phyloP scores from a whole-genome alignment of 2,329 filamentous ascomycete genomes.

The Cordyceps sp. region DNA sequence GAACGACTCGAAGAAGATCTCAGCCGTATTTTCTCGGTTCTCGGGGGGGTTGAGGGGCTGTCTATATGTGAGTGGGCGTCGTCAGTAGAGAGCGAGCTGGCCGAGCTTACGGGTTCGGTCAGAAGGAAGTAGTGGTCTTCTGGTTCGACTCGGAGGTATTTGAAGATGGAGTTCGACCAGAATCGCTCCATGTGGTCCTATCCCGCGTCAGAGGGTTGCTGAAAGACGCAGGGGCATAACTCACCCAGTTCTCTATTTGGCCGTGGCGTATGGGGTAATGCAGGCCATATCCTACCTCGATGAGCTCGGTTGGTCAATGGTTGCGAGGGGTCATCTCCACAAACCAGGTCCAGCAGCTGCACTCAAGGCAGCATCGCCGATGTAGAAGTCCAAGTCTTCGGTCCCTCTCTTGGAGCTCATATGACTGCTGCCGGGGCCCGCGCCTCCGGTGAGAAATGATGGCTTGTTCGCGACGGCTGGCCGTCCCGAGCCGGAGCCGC shows the following conservation, averaged over 20 bases:
- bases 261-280: conserved; percentile 97
- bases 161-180: conserved; percentile 99
- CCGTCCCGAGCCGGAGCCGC: conserved; percentile 69
- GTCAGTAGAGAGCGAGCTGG: neutral
- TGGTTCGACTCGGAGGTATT: conserved; percentile 93
- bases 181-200: conserved; percentile 99
- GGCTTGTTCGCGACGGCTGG: conserved; percentile 89
- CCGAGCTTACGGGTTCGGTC: conserved; percentile 69
- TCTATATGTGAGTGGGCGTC: neutral
- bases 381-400: conserved; percentile 97
- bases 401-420: conserved; percentile 86
- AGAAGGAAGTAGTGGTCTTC: conserved; percentile 98
- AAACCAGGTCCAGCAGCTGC: conserved; percentile 70
- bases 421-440: conserved; percentile 58
- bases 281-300: conserved; percentile 62
- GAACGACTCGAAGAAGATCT: conserved; percentile 99
- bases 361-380: conserved; percentile 85
- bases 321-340: neutral
- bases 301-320: conserved; percentile 4
- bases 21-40: conserved; percentile 96
- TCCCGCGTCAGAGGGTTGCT: conserved; percentile 12
- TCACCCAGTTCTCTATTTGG: conserved; percentile 95
- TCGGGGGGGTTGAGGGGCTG: conserved; percentile 94
- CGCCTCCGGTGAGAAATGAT: conserved; percentile 82
- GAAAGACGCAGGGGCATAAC: neutral